Conservation (phyloP, 331 rosid genomes). For the Malus hybrid region DNA sequence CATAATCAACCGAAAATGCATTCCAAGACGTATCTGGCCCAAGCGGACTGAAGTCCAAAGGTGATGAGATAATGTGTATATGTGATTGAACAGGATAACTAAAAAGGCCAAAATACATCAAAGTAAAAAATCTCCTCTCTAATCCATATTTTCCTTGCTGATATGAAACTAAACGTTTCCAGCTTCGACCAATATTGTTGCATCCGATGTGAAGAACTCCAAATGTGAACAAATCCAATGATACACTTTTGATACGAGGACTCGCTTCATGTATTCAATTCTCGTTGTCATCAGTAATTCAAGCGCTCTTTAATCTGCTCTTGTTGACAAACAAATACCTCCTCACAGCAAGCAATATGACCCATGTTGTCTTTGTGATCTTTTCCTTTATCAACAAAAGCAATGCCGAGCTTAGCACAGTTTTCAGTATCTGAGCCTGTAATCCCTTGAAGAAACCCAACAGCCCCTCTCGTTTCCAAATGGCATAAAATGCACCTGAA, state of each 20-base stretch:
- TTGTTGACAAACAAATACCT: constrained; percentile 40
- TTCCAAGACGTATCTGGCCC: too few species aligned
- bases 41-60: too few species aligned
- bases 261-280: not conserved
- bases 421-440: constrained; percentile 84
- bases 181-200: not conserved
- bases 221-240: constrained; percentile 10
- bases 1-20: too few species aligned
- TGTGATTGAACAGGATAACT: not conserved
- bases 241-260: constrained; percentile 12
- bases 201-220: constrained; percentile 14
- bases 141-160: constrained; percentile 14
- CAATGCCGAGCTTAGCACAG: constrained; percentile 86
- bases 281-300: constrained; percentile 13
- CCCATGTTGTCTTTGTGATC: constrained; percentile 74
- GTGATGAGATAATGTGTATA: too few species aligned
- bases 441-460: constrained; percentile 89
- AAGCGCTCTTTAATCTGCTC: constrained; percentile 49
- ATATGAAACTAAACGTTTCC: constrained; percentile 1
- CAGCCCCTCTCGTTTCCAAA: constrained; percentile 77
- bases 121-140: not conserved
- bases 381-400: constrained; percentile 91
- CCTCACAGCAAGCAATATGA: constrained; percentile 53
- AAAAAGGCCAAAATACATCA: not conserved
- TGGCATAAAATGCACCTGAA: constrained; percentile 63